A percentile compares a stretch with the other conserved stretches of the same genome.
phyloP scores from a whole-genome alignment of 768 basidiomycete species.

The Mycena olivaceomarginata region DNA sequence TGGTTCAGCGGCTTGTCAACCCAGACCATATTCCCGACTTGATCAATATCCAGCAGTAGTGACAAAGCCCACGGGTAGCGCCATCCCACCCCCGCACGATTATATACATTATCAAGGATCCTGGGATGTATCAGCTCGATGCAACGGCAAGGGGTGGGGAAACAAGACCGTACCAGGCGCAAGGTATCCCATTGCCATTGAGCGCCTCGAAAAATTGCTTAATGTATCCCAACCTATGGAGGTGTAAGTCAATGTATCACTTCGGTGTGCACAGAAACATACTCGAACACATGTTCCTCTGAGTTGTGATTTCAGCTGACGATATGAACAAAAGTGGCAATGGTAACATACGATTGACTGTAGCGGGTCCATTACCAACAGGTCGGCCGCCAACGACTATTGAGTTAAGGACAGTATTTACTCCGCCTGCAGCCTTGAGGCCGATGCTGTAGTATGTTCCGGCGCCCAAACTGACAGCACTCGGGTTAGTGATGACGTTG shows the following conservation, averaged over 20 bases:
- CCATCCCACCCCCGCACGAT: slow-evolving; percentile 2
- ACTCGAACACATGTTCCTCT: slow-evolving; percentile 33
- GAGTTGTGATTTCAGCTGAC: background rate
- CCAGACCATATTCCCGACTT: background rate
- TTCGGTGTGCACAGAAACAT: too few relatives aligned
- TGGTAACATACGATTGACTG: background rate
- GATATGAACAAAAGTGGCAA: too few relatives aligned
- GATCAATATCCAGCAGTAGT: too few relatives aligned
- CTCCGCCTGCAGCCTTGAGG: background rate
- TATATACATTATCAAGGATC: slow-evolving; percentile 8
- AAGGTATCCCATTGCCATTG: background rate
- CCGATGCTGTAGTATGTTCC: slow-evolving; percentile 19
- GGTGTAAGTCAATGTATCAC: background rate
- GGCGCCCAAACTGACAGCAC: background rate
- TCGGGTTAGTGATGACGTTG: background rate
- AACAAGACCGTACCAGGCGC: background rate
- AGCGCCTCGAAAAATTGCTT: slow-evolving; percentile 2
- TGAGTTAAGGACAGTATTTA: background rate
- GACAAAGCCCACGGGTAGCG: background rate
- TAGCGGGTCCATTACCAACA: slow-evolving; percentile 6
- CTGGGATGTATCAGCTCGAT: background rate
- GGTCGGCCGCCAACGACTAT: background rate
- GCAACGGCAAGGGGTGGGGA: background rate
- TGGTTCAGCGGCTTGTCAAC: background rate
- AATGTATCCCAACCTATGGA: slow-evolving; percentile 21